Conservation (phyloP, 2,329 filamentous ascomycete species). For the Botrytis tulipae region DNA sequence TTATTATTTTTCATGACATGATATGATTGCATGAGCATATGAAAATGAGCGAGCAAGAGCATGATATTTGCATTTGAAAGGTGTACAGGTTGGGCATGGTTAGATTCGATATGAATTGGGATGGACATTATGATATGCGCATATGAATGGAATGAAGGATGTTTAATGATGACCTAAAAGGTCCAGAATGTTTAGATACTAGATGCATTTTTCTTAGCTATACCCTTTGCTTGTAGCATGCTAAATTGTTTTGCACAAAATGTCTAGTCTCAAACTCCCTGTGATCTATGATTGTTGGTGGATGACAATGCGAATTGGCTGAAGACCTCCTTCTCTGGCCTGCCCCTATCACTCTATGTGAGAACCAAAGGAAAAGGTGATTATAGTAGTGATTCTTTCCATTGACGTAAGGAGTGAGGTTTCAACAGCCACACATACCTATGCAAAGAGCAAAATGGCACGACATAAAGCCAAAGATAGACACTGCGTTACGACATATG, state of each 20-base stretch:
- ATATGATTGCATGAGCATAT: constrained; percentile 14
- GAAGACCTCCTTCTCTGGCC: background rate
- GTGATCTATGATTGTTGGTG: background rate
- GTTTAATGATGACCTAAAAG: constrained; percentile 10
- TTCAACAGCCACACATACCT: background rate
- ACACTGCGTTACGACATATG: background rate
- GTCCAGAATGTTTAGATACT: constrained; percentile 10
- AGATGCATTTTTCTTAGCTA: constrained; percentile 6
- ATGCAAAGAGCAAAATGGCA: background rate
- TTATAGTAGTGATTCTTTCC: background rate
- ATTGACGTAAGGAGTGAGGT: background rate
- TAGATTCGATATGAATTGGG: constrained; percentile 9
- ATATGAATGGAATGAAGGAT: constrained; percentile 10
- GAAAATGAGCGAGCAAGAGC: constrained; percentile 2
- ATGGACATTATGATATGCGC: constrained; percentile 11
- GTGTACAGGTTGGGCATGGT: constrained; percentile 13
- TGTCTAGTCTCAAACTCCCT: background rate
- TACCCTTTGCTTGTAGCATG: constrained; percentile 17
- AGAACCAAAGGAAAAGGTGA: background rate
- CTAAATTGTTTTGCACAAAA: constrained; percentile 1
- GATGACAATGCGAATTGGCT: background rate
- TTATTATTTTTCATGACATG: background rate
- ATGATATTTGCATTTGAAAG: constrained; percentile 9
- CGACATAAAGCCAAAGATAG: background rate
- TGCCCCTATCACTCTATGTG: background rate